Percentiles rank a stretch among this genome's conserved stretches.
phyloP scores from a whole-genome alignment of 805 yeast species.

The Ogataea ganodermae region DNA sequence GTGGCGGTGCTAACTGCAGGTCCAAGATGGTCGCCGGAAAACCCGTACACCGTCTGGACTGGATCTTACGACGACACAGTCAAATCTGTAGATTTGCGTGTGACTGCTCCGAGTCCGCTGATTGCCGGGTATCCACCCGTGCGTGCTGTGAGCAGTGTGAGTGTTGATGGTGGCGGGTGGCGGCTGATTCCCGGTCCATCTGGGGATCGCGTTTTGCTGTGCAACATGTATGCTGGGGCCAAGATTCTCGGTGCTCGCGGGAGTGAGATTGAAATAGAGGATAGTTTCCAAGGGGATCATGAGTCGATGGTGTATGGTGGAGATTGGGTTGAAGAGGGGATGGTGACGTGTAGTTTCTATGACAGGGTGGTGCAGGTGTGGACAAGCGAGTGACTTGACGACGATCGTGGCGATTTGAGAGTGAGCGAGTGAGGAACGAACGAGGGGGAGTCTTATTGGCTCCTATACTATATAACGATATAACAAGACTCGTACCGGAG shows the following conservation, averaged over 20 bases:
- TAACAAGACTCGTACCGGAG: too few species aligned
- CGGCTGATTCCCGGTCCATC: conserved; percentile 64
- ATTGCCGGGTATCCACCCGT: conserved; percentile 54
- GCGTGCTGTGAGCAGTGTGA: conserved; percentile 40
- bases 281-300: conserved; percentile 66
- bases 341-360: conserved; percentile 89
- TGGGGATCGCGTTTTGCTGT: conserved; percentile 57
- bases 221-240: conserved; percentile 97
- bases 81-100: conserved; percentile 67
- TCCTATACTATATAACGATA: too few species aligned
- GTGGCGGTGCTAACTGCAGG: conserved; percentile 69
- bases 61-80: conserved; percentile 91
- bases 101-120: conserved; percentile 43
- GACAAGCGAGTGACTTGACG: conserved; percentile 40
- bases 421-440: background rate
- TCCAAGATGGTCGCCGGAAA: conserved; percentile 41
- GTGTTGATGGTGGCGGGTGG: conserved; percentile 96
- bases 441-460: too few species aligned
- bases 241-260: conserved; percentile 51
- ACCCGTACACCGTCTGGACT: conserved; percentile 64
- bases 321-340: conserved; percentile 66
- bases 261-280: conserved; percentile 32
- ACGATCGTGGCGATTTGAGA: too few species aligned
- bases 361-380: conserved; percentile 82
- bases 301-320: conserved; percentile 96